Conservation (phyloP, 352 stramenopile genomes). For the Phytopythium kandeliae region DNA sequence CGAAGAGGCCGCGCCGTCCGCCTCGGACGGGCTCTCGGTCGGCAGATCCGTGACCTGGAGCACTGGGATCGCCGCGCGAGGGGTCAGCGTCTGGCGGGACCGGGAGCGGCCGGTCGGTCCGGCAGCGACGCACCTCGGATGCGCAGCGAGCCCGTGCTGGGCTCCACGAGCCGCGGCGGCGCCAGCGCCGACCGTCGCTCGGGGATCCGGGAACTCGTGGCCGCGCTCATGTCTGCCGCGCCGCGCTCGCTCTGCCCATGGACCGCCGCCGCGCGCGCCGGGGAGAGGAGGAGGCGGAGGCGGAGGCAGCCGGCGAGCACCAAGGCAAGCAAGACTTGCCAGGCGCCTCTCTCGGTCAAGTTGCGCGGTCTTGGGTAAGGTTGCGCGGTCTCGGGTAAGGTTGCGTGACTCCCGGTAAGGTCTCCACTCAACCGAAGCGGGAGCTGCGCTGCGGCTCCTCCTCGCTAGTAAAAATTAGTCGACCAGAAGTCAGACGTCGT, state of each 20-base stretch:
- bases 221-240: constrained; percentile 13
- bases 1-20: constrained; percentile 23
- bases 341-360: no score
- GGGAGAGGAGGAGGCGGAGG: not conserved
- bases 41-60: constrained; percentile 49
- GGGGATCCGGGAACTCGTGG: constrained; percentile 9
- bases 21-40: constrained; percentile 14
- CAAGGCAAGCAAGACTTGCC: not conserved
- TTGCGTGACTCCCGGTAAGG: no score
- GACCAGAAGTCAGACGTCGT: not conserved
- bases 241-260: not conserved
- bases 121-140: constrained; percentile 43
- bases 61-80: constrained; percentile 11
- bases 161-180: constrained; percentile 31
- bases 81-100: no score
- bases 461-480: not conserved
- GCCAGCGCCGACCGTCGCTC: no score
- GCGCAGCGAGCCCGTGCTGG: constrained; percentile 39
- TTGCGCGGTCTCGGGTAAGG: no score
- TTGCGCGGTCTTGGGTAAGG: no score
- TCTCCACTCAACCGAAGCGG: no score
- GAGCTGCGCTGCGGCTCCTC: not conserved
- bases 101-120: not conserved
- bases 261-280: constrained; percentile 3
- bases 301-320: no score